Evolutionary conservation across 2,329 filamentous ascomycete genomes (phyloP).

Genomic region (Corniculantispora saksenae): DNA sequence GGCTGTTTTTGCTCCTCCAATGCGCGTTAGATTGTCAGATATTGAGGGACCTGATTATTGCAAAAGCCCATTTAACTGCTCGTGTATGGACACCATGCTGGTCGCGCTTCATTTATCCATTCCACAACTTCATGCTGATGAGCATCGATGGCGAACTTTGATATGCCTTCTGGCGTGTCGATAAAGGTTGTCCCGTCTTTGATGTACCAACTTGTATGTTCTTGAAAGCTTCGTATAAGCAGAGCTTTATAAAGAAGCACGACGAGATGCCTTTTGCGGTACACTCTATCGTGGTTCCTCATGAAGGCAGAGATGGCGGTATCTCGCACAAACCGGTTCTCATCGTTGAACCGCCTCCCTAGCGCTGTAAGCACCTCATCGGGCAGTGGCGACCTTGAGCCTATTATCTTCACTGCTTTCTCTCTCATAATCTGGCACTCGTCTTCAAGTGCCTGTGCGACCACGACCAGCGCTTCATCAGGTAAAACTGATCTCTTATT

Average conservation of each 20-base stretch:
- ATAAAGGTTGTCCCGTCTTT: not conserved
- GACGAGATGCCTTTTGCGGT: not conserved
- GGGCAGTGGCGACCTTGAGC: no score
- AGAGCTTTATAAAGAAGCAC: not conserved
- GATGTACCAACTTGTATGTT: not conserved
- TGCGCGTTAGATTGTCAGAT: no score
- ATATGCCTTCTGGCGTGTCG: not conserved
- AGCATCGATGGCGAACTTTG: not conserved
- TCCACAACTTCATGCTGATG: not conserved
- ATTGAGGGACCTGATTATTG: no score
- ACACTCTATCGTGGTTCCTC: not conserved
- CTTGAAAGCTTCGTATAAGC: not conserved
- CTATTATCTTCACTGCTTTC: no score
- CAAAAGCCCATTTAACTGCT: no score
- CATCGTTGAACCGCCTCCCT: not conserved
- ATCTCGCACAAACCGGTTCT: not conserved
- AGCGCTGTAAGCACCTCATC: no score
- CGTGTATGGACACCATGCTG: not conserved
- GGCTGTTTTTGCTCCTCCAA: no score
- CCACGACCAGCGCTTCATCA: not conserved
- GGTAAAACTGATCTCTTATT: not conserved
- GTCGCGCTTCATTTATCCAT: not conserved
- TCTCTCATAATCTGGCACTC: no score
- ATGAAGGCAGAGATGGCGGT: not conserved
- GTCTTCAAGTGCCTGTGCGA: not conserved